Evolutionary conservation across 2,329 filamentous ascomycete genomes (phyloP).

Genomic region (Calonectria ilicicola): DNA sequence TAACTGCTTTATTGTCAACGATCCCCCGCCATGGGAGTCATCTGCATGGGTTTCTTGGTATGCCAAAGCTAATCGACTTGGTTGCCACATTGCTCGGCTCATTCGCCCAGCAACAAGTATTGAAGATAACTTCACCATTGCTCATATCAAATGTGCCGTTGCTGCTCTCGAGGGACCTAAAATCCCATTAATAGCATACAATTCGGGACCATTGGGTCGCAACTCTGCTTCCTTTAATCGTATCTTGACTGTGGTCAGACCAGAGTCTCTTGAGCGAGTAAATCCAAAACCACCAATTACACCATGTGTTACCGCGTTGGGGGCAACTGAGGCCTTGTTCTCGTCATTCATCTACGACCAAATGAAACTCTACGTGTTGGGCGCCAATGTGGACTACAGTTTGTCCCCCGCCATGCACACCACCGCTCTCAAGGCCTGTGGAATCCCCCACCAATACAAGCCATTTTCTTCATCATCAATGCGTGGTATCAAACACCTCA

Average conservation of each 20-base stretch:
- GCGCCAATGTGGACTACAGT: conserved; percentile 78
- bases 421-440: conserved; percentile 73
- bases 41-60: conserved; percentile 68
- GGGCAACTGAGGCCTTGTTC: conserved; percentile 75
- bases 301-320: conserved; percentile 66
- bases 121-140: conserved; percentile 73
- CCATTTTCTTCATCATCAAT: conserved; percentile 73
- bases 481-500: conserved; percentile 71
- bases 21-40: conserved; percentile 66
- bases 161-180: conserved; percentile 53
- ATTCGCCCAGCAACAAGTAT: conserved; percentile 66
- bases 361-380: conserved; percentile 80
- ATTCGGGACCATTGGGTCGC: conserved; percentile 72
- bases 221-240: conserved; percentile 76
- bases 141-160: conserved; percentile 65
- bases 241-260: conserved; percentile 70
- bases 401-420: conserved; percentile 85
- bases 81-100: conserved; percentile 73
- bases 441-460: conserved; percentile 76
- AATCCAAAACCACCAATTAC: conserved; percentile 39
- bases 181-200: conserved; percentile 72
- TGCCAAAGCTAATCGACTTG: conserved; percentile 65
- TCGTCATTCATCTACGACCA: conserved; percentile 75
- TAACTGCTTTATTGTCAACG: conserved; percentile 57
- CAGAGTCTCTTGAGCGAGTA: conserved; percentile 48